phyloP scores from a whole-genome alignment of 2,329 filamentous ascomycete species.

The Cadophora gregata region DNA sequence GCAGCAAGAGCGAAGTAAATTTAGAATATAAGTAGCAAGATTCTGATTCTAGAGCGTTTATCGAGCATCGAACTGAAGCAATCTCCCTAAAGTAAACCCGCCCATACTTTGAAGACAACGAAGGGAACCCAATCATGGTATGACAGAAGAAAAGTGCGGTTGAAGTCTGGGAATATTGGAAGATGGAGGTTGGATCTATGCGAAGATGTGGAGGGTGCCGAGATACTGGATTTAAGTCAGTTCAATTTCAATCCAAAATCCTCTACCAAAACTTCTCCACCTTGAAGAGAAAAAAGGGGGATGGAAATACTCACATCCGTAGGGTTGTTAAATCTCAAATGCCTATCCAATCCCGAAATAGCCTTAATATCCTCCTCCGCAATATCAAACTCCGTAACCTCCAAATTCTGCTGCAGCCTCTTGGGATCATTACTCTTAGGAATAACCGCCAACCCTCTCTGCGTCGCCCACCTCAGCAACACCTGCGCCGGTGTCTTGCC shows the following conservation, averaged over 20 bases:
- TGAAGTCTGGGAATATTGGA: neutral
- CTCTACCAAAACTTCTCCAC: neutral
- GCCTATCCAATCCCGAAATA: constrained; percentile 68
- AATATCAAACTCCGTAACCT: constrained; percentile 70
- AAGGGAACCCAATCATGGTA: neutral
- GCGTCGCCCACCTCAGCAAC: constrained; percentile 85
- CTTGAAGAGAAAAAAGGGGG: constrained; percentile 11
- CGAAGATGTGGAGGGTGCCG: constrained; percentile 58
- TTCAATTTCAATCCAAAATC: neutral
- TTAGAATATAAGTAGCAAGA: neutral
- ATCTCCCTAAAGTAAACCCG: too few species aligned
- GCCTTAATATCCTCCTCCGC: constrained; percentile 68
- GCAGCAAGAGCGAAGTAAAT: too few species aligned
- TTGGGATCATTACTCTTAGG: constrained; percentile 72
- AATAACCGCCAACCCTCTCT: constrained; percentile 81
- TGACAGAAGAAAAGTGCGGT: neutral
- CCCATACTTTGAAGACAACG: neutral
- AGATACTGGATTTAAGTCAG: constrained; percentile 47
- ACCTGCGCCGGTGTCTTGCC: constrained; percentile 79
- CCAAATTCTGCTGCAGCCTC: constrained; percentile 69
- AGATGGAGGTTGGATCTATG: constrained; percentile 44
- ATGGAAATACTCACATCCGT: constrained; percentile 61
- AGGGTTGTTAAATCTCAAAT: constrained; percentile 79
- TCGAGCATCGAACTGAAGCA: too few species aligned
- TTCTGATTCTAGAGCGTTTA: neutral